Evolutionary conservation across 1,284 basidiomycete genomes (phyloP).

Genomic region (Trichosporon coremiiforme): DNA sequence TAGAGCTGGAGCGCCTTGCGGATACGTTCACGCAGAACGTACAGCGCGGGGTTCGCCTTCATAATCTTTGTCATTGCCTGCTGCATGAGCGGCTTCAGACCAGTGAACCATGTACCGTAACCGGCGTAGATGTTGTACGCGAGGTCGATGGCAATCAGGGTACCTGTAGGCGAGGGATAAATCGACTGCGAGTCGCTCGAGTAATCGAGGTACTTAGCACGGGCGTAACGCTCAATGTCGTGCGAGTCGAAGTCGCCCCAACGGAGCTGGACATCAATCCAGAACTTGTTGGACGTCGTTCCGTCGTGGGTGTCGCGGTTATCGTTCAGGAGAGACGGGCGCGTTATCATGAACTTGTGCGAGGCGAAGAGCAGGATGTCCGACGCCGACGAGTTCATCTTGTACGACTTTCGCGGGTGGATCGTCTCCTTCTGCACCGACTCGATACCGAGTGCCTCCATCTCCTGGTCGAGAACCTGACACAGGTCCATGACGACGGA

Average conservation of each 20-base stretch:
- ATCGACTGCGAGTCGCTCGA: slow-evolving; percentile 96
- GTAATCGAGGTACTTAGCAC: slow-evolving; percentile 85
- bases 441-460: slow-evolving; percentile 97
- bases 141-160: slow-evolving; percentile 95
- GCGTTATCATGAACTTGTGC: slow-evolving; percentile 98
- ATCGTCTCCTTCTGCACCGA: slow-evolving; percentile 81
- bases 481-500: slow-evolving; percentile 97
- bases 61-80: slow-evolving; percentile 99
- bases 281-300: slow-evolving; percentile 97
- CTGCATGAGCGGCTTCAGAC: slow-evolving; percentile 95
- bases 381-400: slow-evolving; percentile 95
- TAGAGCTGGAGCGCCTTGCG: slow-evolving; percentile 97
- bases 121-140: slow-evolving; percentile 99
- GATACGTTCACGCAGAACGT: slow-evolving; percentile 97
- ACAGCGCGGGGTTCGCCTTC: slow-evolving; percentile 79
- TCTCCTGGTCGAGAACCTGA: slow-evolving; percentile 99
- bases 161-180: slow-evolving; percentile 96
- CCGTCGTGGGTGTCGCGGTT: slow-evolving; percentile 96
- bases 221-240: slow-evolving; percentile 95
- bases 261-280: slow-evolving; percentile 96
- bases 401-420: slow-evolving; percentile 96
- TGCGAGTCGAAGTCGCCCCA: slow-evolving; percentile 99
- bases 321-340: slow-evolving; percentile 93
- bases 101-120: slow-evolving; percentile 99
- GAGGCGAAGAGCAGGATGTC: slow-evolving; percentile 97